These are phyloP conservation scores for Diaporthe caulivora DNA, from an alignment of 2,329 filamentous ascomycete species.

Conservation along the genomic window DNA sequence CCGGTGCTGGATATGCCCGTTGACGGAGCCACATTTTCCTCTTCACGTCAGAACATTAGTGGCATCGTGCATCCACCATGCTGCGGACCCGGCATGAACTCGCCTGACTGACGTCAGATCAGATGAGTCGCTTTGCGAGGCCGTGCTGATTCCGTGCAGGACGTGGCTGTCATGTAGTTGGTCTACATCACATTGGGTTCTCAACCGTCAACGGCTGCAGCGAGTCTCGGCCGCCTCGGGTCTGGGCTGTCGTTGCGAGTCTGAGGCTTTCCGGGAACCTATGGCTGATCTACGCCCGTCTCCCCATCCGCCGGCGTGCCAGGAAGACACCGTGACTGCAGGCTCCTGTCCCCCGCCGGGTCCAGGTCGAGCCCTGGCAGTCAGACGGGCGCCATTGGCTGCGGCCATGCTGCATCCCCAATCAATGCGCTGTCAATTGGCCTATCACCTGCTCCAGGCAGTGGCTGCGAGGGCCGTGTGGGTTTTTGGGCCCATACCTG, in stretches of 20 bases:
- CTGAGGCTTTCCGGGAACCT: slow-evolving; percentile 21
- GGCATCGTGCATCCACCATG: slow-evolving; percentile 21
- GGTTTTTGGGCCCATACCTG: background rate
- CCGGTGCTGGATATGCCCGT: slow-evolving; percentile 18
- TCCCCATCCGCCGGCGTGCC: slow-evolving; percentile 3
- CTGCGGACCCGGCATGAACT: slow-evolving; percentile 38
- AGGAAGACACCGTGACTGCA: slow-evolving; percentile 26
- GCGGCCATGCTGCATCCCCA: slow-evolving; percentile 31
- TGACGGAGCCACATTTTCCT: slow-evolving; percentile 24
- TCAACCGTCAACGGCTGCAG: background rate
- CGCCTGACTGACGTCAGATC: slow-evolving; percentile 35
- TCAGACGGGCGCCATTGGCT: slow-evolving; percentile 40
- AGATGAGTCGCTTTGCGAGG: background rate
- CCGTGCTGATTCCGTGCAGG: slow-evolving; percentile 11
- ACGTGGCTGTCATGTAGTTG: background rate
- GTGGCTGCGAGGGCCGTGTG: background rate
- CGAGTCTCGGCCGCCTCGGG: slow-evolving; percentile 3
- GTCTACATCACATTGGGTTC: background rate
- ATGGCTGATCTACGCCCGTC: slow-evolving; percentile 3
- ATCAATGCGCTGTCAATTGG: slow-evolving; percentile 42
- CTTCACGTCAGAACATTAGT: slow-evolving; percentile 26
- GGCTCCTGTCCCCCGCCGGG: slow-evolving; percentile 26
- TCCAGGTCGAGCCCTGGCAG: slow-evolving; percentile 29
- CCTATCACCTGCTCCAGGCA: slow-evolving; percentile 40
- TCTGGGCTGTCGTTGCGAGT: background rate